These are phyloP conservation scores for Flaveria ramosissima DNA, from an alignment of 129 eudicot genomes.

Conservation along the genomic window DNA sequence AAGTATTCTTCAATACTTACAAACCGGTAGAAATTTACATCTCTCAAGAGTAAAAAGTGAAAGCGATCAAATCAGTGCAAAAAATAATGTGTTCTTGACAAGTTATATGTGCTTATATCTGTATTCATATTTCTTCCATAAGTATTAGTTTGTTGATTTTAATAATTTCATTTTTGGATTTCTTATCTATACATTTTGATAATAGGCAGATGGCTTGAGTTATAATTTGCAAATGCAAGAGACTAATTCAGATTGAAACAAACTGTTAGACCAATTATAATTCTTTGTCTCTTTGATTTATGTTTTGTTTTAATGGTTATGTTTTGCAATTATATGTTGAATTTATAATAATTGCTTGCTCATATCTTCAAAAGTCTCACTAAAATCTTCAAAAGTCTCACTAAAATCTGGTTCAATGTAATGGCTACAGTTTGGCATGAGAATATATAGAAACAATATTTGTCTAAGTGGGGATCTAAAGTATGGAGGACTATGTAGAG, in stretches of 20 bases:
- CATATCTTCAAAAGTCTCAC: neutral
- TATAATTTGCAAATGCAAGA: neutral
- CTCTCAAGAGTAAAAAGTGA: neutral
- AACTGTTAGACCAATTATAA: neutral
- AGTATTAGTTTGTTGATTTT: slow-evolving; percentile 17
- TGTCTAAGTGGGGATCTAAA: slow-evolving; percentile 64
- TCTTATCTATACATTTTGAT: slow-evolving; percentile 10
- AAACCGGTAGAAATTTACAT: no score
- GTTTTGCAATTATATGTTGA: no score
- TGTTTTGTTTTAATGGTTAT: neutral
- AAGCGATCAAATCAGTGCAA: neutral
- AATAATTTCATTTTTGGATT: slow-evolving; percentile 18
- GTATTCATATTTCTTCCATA: slow-evolving; percentile 18
- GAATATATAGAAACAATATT: slow-evolving; percentile 34
- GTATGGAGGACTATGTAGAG: slow-evolving; percentile 64
- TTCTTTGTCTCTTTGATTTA: neutral
- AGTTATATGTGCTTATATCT: slow-evolving; percentile 32
- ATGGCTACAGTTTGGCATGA: slow-evolving; percentile 56
- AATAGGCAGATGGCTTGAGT: neutral
- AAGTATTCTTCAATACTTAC: no score
- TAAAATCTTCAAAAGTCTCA: neutral
- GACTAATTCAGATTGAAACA: neutral
- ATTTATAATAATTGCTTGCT: neutral
- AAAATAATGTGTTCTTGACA: slow-evolving; percentile 30
- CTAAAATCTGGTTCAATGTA: slow-evolving; percentile 25